Evolutionary conservation across 108 stramenopile species (phyloP).

Genomic region (Pelagomonas calceolata): DNA sequence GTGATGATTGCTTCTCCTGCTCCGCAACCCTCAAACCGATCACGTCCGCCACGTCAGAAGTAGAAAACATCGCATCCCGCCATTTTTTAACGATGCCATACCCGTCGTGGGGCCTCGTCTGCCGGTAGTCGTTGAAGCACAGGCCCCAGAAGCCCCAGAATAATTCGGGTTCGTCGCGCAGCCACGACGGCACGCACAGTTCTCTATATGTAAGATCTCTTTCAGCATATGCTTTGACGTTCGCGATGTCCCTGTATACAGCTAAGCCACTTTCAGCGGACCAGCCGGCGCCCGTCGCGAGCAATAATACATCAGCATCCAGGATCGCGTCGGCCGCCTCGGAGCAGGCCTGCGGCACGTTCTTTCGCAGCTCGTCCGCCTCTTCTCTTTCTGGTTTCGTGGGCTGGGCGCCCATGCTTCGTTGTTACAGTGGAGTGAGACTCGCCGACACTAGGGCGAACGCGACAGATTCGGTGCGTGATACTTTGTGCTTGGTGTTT

Average conservation of each 20-base stretch:
- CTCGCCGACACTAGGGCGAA: too few relatives aligned
- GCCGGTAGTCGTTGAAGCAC: slow-evolving; percentile 3
- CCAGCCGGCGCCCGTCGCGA: slow-evolving; percentile 40
- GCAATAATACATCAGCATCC: slow-evolving; percentile 27
- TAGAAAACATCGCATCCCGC: background rate
- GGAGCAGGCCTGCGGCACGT: background rate
- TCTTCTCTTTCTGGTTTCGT: background rate
- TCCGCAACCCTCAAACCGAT: slow-evolving; percentile 7
- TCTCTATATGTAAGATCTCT: slow-evolving; percentile 28
- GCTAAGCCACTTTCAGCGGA: slow-evolving; percentile 34
- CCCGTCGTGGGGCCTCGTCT: background rate
- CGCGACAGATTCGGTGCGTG: too few relatives aligned
- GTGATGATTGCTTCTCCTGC: background rate
- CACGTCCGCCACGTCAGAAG: background rate
- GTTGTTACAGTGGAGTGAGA: too few relatives aligned
- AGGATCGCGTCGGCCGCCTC: slow-evolving; percentile 19
- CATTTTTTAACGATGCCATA: background rate
- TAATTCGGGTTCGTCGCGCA: background rate
- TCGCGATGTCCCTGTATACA: slow-evolving; percentile 28
- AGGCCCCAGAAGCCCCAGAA: slow-evolving; percentile 10
- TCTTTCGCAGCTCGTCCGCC: background rate
- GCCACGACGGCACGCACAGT: slow-evolving; percentile 17
- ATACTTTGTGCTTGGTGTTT: too few relatives aligned
- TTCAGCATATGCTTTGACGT: slow-evolving; percentile 26
- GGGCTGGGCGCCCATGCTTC: background rate